phyloP scores from a whole-genome alignment of 768 basidiomycete species.

The Auriculariales sp. region DNA sequence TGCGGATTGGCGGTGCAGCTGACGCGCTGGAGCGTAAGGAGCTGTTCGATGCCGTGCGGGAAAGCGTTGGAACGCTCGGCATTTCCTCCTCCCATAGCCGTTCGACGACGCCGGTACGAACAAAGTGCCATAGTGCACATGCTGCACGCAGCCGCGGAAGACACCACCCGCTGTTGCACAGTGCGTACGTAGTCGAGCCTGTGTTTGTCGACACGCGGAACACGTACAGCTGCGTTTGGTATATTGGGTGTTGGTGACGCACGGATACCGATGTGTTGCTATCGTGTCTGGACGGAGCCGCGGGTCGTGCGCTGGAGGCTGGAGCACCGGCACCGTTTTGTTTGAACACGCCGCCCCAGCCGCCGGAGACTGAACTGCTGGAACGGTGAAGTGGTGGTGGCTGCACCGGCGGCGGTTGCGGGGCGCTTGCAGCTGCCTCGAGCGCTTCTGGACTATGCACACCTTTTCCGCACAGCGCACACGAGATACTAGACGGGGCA shows the following conservation, averaged over 20 bases:
- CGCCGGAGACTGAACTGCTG: no score
- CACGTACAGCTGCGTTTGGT: constrained; percentile 37
- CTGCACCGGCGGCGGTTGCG: constrained; percentile 20
- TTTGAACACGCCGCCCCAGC: no score
- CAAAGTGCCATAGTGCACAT: constrained; percentile 84
- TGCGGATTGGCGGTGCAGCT: background rate
- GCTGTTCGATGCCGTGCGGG: constrained; percentile 13
- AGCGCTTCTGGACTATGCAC: constrained; percentile 29
- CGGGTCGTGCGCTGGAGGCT: constrained; percentile 32
- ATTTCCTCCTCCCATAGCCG: constrained; percentile 80
- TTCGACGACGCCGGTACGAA: constrained; percentile 68
- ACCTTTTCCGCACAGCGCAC: constrained; percentile 62
- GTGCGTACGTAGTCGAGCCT: constrained; percentile 47
- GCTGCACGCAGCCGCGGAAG: constrained; percentile 66
- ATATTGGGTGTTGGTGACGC: constrained; percentile 14
- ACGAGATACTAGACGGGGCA: constrained; percentile 28
- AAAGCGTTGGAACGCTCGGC: constrained; percentile 19
- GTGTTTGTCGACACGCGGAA: constrained; percentile 37
- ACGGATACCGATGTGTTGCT: no score
- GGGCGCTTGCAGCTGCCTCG: constrained; percentile 10
- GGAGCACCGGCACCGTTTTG: constrained; percentile 18
- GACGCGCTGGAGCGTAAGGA: background rate
- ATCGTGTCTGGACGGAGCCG: constrained; percentile 44
- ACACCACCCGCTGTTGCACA: constrained; percentile 81
- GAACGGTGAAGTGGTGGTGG: constrained; percentile 16